Evolutionary conservation across 1,284 basidiomycete genomes (phyloP), one percentile per base, ranked within the genome.

Genomic region (Cystobasidium slooffiae): DNA sequence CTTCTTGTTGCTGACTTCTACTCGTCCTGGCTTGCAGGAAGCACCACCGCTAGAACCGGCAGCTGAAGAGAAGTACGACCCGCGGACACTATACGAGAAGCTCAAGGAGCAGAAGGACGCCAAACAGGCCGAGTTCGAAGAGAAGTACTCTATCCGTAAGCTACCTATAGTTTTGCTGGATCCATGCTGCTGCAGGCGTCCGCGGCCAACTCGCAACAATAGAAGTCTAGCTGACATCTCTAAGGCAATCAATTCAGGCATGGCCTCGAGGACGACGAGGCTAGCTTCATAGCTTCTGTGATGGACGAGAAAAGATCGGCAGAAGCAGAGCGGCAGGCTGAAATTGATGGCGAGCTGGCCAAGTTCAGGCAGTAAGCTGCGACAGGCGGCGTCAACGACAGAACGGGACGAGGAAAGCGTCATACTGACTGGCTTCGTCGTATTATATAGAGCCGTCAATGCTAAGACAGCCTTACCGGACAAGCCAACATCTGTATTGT

Each of bases 101-200:
- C 52, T 75, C 43, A 43, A 69, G 41, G 66, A 63, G 59, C 58
- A 75, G 22, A 69, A 69, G 49, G 68, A 62, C 20, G 68, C 55
- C 12, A 75, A 75, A 58, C 74, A 75, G 53, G 67, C 65, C 16
- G 74, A 51, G n/a, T 69, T 69, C 53, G 74, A 75, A 18, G 74
- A 75, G 37, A 75, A 68, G 63, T 44, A 62, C 22, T 68, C 65
- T 14, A 68, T 75, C 44, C 63, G 72, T 74, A 44, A 74, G 72
- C 65, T 52, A 52, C 31, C 20, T 49, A n/a, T 49, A 49, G 46
- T 6, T 49, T 14, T n/a, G n/a, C 46, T 49, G 14, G n/a, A 49
- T 14, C 3, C n/a, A n/a, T 59, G 14, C 39, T 7, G 3, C 2
- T 14, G 10, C 55, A 31, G 55, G 55, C 31, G 31, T 31, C 20